Evolutionary conservation across 1,284 basidiomycete genomes (phyloP).

Genomic region (Mycosarcoma maydis): DNA sequence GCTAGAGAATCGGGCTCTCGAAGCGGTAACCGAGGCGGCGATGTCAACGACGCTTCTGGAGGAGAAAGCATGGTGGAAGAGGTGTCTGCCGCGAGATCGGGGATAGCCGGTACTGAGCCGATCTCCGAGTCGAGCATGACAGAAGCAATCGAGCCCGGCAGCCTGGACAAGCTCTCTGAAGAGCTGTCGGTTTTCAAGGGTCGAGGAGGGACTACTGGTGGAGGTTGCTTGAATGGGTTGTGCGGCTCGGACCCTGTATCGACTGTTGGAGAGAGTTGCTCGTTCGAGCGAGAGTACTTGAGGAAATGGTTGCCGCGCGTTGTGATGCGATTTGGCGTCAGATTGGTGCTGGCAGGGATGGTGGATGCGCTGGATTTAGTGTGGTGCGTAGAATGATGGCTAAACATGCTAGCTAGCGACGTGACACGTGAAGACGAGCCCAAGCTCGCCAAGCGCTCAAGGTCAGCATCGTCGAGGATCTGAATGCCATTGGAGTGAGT

Average conservation of each 20-base stretch:
- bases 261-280: slow-evolving; percentile 30
- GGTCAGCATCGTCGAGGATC: slow-evolving; percentile 39
- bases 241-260: slow-evolving; percentile 1
- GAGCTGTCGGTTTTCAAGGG: slow-evolving; percentile 35
- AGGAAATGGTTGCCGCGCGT: slow-evolving; percentile 29
- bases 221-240: slow-evolving; percentile 22
- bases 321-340: slow-evolving; percentile 17
- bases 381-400: slow-evolving; percentile 6
- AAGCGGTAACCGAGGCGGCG: slow-evolving; percentile 20
- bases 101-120: slow-evolving; percentile 6
- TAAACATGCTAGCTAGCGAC: slow-evolving; percentile 35
- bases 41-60: slow-evolving; percentile 1
- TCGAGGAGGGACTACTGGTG: slow-evolving; percentile 29
- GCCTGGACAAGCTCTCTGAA: slow-evolving; percentile 17
- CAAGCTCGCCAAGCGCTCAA: slow-evolving; percentile 26
- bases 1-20: slow-evolving; percentile 3
- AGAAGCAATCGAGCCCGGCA: slow-evolving; percentile 26
- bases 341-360: neutral
- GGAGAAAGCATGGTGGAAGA: slow-evolving; percentile 1
- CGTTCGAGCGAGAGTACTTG: slow-evolving; percentile 45
- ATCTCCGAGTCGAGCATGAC: slow-evolving; percentile 15
- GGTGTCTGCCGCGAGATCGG: neutral
- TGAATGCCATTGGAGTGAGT: slow-evolving; percentile 23
- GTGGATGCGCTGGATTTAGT: slow-evolving; percentile 1
- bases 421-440: slow-evolving; percentile 26